These are phyloP conservation scores for Clavispora asparagi DNA, from an alignment of 805 yeast genomes.

Conservation along the genomic window DNA sequence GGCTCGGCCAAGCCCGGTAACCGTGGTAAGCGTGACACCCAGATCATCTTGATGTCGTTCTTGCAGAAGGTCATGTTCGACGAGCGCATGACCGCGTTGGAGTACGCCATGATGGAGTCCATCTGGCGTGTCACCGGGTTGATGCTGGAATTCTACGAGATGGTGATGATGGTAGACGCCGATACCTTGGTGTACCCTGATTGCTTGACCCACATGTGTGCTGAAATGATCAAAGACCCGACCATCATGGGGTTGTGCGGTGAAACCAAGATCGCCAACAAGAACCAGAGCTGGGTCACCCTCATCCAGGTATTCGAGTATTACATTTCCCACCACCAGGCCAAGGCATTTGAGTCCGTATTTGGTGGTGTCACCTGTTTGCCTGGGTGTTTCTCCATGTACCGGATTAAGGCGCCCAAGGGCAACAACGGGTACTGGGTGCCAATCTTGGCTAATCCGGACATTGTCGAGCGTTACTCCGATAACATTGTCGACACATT, in stretches of 20 bases:
- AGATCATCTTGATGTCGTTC: conserved; percentile 84
- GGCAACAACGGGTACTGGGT: conserved; percentile 75
- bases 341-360: conserved; percentile 92
- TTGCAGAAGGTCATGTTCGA: conserved; percentile 83
- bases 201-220: conserved; percentile 82
- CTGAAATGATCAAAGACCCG: conserved; percentile 84
- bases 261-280: conserved; percentile 87
- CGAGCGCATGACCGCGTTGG: conserved; percentile 91
- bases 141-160: conserved; percentile 77
- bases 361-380: conserved; percentile 93
- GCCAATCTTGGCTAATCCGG: conserved; percentile 88
- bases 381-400: conserved; percentile 93
- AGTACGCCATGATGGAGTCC: conserved; percentile 66
- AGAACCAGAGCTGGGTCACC: conserved; percentile 80
- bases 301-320: conserved; percentile 92
- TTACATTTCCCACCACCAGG: conserved; percentile 88
- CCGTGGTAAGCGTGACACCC: conserved; percentile 95
- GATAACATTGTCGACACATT: conserved; percentile 80
- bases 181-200: conserved; percentile 88
- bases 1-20: conserved; percentile 72
- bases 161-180: conserved; percentile 89
- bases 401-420: conserved; percentile 86
- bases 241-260: conserved; percentile 91
- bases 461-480: conserved; percentile 85
- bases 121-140: conserved; percentile 84